phyloP scores from a whole-genome alignment of 2,329 filamentous ascomycete species.

The Trichoderma sp. region DNA sequence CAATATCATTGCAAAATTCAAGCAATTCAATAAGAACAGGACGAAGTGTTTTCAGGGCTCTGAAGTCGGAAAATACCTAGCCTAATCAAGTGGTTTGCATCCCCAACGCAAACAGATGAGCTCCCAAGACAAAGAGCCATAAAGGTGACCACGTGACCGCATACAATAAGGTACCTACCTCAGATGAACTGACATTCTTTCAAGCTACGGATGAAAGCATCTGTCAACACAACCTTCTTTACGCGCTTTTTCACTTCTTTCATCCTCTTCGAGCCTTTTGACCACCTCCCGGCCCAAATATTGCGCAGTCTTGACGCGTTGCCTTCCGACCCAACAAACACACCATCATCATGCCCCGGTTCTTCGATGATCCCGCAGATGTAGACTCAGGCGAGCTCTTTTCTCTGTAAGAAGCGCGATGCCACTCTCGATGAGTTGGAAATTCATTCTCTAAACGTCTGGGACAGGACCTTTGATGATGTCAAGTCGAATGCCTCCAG shows the following conservation, averaged over 20 bases:
- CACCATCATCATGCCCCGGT: neutral
- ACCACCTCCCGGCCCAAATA: too few species aligned
- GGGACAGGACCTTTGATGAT: neutral
- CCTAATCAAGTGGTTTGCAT: neutral
- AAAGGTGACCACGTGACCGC: constrained; percentile 1
- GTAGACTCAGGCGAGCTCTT: neutral
- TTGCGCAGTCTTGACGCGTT: neutral
- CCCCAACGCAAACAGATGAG: neutral
- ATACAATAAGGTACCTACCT: neutral
- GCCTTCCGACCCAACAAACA: too few species aligned
- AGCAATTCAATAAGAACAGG: too few species aligned
- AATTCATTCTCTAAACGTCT: neutral
- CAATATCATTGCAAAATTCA: too few species aligned
- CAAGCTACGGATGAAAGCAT: neutral
- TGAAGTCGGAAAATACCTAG: neutral
- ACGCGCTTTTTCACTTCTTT: neutral
- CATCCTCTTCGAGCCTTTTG: neutral
- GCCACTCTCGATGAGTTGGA: neutral
- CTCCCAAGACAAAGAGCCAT: neutral
- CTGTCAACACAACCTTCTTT: neutral
- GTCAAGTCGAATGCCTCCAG: neutral
- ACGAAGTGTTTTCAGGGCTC: too few species aligned
- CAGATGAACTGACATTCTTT: constrained; percentile 10
- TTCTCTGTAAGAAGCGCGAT: neutral
- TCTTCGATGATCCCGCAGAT: neutral